Conservation (phyloP, 2,329 filamentous ascomycete genomes). For the Botrytis byssoidea region DNA sequence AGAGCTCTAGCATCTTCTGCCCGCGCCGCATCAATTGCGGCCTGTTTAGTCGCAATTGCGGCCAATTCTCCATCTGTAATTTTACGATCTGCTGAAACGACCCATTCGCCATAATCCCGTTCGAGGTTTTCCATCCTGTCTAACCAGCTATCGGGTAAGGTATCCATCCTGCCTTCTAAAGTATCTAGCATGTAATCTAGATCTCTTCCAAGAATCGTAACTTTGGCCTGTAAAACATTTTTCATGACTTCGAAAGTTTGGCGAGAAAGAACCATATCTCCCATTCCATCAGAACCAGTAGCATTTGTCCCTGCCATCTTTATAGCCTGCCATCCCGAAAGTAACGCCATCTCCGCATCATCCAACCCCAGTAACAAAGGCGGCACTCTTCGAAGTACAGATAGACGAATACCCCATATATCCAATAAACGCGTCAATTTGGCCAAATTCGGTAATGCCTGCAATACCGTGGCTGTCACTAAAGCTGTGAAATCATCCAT, state of each 20-base stretch:
- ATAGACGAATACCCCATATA: conserved; percentile 74
- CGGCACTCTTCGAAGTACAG: conserved; percentile 72
- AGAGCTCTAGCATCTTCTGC: conserved; percentile 20
- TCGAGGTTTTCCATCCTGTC: conserved; percentile 82
- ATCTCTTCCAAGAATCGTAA: conserved; percentile 66
- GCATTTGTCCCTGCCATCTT: conserved; percentile 34
- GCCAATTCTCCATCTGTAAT: conserved; percentile 66
- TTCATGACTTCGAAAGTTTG: conserved; percentile 59
- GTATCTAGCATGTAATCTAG: conserved; percentile 85
- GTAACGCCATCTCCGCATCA: conserved; percentile 64
- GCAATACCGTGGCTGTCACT: conserved; percentile 87
- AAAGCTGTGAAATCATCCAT: conserved; percentile 90
- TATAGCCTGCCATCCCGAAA: conserved; percentile 65
- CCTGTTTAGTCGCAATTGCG: conserved; percentile 27
- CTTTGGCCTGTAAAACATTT: conserved; percentile 62
- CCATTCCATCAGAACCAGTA: conserved; percentile 18
- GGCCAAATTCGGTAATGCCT: conserved; percentile 78
- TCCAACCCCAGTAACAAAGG: conserved; percentile 63
- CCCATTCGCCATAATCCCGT: conserved; percentile 75
- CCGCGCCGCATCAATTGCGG: conserved; percentile 35
- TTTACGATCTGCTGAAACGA: conserved; percentile 70
- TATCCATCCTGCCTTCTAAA: conserved; percentile 80
- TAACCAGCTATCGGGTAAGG: conserved; percentile 82
- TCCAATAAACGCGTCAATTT: conserved; percentile 70
- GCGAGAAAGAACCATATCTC: conserved; percentile 27